These are phyloP conservation scores for Coemansia sp. DNA, from an alignment of 192 early-diverging fungal species.

Conservation along the genomic window DNA sequence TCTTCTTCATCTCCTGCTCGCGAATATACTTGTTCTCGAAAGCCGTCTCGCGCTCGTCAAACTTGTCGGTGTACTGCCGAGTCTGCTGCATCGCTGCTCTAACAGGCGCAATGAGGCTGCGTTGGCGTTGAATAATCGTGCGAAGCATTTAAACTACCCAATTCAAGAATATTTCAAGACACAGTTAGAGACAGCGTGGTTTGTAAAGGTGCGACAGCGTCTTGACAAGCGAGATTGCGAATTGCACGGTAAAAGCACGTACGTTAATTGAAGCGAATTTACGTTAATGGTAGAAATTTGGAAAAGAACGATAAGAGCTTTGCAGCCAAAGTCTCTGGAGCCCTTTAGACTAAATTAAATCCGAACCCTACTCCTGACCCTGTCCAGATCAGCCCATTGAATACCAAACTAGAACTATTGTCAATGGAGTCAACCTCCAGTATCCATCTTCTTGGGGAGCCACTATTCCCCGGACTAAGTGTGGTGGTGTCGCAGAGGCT, in stretches of 20 bases:
- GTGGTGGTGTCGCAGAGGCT: too few species aligned
- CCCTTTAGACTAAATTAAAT: neutral
- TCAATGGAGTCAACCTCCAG: too few species aligned
- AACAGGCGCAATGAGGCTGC: slow-evolving; percentile 8
- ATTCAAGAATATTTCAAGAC: neutral
- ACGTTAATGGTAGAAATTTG: neutral
- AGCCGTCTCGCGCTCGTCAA: slow-evolving; percentile 49
- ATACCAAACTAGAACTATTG: too few species aligned
- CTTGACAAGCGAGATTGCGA: neutral
- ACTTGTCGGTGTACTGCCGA: slow-evolving; percentile 33
- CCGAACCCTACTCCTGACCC: neutral
- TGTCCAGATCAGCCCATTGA: too few species aligned
- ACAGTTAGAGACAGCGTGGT: neutral
- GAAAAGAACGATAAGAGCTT: neutral
- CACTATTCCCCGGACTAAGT: too few species aligned
- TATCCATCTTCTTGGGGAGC: too few species aligned
- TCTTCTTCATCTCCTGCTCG: slow-evolving; percentile 41
- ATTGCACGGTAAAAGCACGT: neutral
- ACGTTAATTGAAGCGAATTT: neutral
- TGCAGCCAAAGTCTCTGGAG: neutral
- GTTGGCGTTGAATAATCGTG: slow-evolving; percentile 29
- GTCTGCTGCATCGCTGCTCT: slow-evolving; percentile 17
- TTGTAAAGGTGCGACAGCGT: neutral
- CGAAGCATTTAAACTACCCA: slow-evolving; percentile 32
- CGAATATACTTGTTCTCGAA: slow-evolving; percentile 53